Base-by-base conservation (phyloP, 1,284 basidiomycete genomes). In the Ustilago shanxiensis region DNA sequence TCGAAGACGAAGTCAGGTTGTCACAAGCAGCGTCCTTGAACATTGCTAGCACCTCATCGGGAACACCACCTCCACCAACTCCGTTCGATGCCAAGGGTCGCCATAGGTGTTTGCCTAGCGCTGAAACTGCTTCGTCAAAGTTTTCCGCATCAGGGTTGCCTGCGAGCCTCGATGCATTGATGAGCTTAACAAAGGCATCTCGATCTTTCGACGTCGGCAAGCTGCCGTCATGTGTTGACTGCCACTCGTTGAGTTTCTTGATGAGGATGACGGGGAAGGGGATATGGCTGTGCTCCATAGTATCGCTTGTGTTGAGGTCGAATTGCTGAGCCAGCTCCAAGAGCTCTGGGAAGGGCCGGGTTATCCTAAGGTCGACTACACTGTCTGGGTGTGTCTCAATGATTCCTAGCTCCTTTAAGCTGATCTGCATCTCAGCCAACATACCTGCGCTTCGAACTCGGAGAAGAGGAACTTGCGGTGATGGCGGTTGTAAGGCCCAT, bases 311-410 rank as follows among this genome's bases (percentile, higher is more conserved):
- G 22, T 72, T 60, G 18, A 83, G 71, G 45, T 80, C 66, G 33
- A 79, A 81, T 9, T 56, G 45, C 18, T 59, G 44, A 3, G 79
- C 80, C 24, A 75, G 79, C 13, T 60, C 67, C n/a, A 70, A 31
- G 7, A 85, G 79, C 60, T 77, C 89, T 0, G 93, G 91, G 89
- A 98, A 98, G 0, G 96, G 93, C 61, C 91, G 90, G 86, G 95
- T 93, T 70, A 99, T 91, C 39, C 95, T 91, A 0, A 99, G 89
- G 9, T 83, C 82, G 22, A 81, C 75, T 8, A 82, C 68, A 41
- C 89, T 91, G 77, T 97, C 94, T 0, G 94, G 92, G 87, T 99
- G 97, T 18, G 93, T 94, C 83, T 98, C 95, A 80, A 97, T 91
- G 81, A 99, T 79, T 24, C 81, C 80, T 3, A 79, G 64, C 66